These are phyloP conservation scores for Backusella psychrophila DNA, from an alignment of 192 early-diverging fungal species.

Conservation along the genomic window DNA sequence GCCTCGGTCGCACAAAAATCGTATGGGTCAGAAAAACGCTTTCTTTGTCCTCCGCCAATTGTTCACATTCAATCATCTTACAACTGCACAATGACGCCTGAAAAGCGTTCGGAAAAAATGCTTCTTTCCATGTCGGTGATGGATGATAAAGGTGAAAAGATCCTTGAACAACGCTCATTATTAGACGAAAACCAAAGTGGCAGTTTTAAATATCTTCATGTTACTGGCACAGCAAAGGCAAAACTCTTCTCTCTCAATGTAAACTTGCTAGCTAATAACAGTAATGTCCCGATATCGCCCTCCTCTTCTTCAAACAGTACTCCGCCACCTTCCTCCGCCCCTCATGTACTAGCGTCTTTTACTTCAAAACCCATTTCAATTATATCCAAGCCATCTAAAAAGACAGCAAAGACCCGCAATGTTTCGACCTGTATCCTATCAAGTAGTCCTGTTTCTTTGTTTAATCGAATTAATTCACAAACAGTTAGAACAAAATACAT, in stretches of 20 bases:
- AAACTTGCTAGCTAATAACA: slow-evolving; percentile 34
- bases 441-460: slow-evolving; percentile 80
- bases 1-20: slow-evolving; percentile 90
- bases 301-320: neutral
- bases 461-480: slow-evolving; percentile 91
- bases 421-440: slow-evolving; percentile 73
- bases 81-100: neutral
- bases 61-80: slow-evolving; percentile 55
- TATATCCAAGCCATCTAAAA: slow-evolving; percentile 93
- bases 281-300: neutral
- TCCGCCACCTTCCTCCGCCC: neutral
- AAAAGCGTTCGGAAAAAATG: slow-evolving; percentile 33
- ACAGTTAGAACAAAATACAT: slow-evolving; percentile 87
- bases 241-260: slow-evolving; percentile 73
- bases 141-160: slow-evolving; percentile 30
- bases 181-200: slow-evolving; percentile 55
- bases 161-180: slow-evolving; percentile 35
- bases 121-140: slow-evolving; percentile 63
- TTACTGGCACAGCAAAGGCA: slow-evolving; percentile 76
- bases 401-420: slow-evolving; percentile 81
- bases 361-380: slow-evolving; percentile 77
- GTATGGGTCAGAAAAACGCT: slow-evolving; percentile 90
- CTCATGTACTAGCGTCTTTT: slow-evolving; percentile 47
- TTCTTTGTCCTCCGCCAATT: slow-evolving; percentile 74
- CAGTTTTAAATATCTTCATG: slow-evolving; percentile 76